phyloP scores from a whole-genome alignment of 768 basidiomycete species.

The Macrocybe gigantea region DNA sequence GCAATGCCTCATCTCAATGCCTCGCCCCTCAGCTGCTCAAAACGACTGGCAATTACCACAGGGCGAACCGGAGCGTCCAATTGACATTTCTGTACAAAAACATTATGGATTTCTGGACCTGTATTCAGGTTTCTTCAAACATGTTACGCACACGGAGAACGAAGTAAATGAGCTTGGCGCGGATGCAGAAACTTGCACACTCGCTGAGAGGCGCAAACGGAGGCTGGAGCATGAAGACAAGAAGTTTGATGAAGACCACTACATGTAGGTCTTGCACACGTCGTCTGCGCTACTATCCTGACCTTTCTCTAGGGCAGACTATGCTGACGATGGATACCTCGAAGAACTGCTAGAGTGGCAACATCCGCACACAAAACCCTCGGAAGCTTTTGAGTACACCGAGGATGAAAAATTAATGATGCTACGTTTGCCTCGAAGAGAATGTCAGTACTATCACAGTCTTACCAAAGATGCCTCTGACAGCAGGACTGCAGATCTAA shows the following conservation, averaged over 20 bases:
- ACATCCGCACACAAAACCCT: conserved; percentile 41
- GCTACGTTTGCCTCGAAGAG: conserved; percentile 50
- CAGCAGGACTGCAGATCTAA: conserved; percentile 44
- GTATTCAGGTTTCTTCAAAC: conserved; percentile 70
- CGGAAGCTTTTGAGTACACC: conserved; percentile 45
- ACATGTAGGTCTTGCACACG: conserved; percentile 48
- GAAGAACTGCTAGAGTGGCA: conserved; percentile 63
- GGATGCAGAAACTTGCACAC: conserved; percentile 53
- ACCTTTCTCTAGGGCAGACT: conserved; percentile 61
- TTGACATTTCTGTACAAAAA: conserved; percentile 37
- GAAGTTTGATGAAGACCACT: conserved; percentile 83
- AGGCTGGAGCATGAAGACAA: conserved; percentile 61
- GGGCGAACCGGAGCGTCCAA: conserved; percentile 36
- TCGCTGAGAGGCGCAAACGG: conserved; percentile 43
- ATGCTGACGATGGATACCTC: conserved; percentile 70
- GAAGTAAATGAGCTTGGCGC: conserved; percentile 76
- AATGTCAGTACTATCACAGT: conserved; percentile 31
- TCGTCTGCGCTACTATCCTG: not conserved
- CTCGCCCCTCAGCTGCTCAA: conserved; percentile 47
- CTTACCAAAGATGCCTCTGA: not conserved
- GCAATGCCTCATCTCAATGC: conserved; percentile 1
- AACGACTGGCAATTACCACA: conserved; percentile 81
- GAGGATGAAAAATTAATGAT: conserved; percentile 69
- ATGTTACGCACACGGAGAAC: conserved; percentile 70
- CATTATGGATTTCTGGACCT: conserved; percentile 75